Evolutionary conservation across 768 basidiomycete genomes (phyloP).

Genomic region (Termitomyces sp.): DNA sequence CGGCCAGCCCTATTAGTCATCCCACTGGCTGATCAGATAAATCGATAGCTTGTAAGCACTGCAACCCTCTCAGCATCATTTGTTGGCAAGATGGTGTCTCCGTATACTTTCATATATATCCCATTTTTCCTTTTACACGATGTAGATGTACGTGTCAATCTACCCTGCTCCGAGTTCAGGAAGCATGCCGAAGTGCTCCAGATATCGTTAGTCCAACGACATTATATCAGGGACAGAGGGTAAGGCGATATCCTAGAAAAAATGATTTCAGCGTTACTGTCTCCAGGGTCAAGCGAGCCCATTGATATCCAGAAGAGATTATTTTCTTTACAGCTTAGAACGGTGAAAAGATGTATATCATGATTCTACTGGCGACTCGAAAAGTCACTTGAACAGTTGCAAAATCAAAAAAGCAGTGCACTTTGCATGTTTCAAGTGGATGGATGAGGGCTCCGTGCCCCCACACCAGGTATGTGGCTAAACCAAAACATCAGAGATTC

Average conservation of each 20-base stretch:
- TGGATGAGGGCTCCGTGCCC: not conserved
- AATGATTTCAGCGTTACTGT: not conserved
- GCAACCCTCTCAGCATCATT: not conserved
- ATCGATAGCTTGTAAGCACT: not conserved
- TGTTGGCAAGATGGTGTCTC: not conserved
- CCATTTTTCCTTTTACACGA: not conserved
- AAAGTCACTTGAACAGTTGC: not conserved
- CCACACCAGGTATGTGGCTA: not conserved
- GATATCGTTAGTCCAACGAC: not conserved
- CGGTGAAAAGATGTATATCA: not conserved
- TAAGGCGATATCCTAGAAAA: not conserved
- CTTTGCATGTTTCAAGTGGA: not conserved
- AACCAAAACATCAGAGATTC: not conserved
- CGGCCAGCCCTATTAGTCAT: not conserved
- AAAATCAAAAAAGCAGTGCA: not conserved
- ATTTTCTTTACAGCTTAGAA: not conserved
- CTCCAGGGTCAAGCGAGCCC: not conserved
- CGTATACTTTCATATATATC: not conserved
- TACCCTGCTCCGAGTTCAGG: not conserved
- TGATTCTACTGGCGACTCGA: not conserved
- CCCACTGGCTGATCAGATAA: not conserved
- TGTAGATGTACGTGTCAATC: not conserved
- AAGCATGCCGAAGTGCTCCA: not conserved
- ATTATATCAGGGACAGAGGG: not conserved
- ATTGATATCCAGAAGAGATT: not conserved